These are phyloP conservation scores for Proliferodiscus dingleyae DNA, from an alignment of 2,329 filamentous ascomycete species.

Conservation along the genomic window DNA sequence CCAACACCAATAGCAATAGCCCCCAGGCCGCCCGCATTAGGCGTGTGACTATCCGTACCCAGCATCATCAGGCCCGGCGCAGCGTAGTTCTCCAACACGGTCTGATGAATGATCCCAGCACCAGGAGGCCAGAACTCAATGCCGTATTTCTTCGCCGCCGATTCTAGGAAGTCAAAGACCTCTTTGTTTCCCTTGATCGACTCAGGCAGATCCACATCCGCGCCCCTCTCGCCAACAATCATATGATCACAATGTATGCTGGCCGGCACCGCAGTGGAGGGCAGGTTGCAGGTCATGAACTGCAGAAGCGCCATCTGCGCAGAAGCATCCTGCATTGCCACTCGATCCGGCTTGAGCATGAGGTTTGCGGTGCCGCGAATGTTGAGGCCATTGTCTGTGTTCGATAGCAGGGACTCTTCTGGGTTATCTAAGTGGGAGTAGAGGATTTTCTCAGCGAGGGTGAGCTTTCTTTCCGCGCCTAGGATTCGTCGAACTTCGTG, in stretches of 20 bases:
- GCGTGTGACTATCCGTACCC: constrained; percentile 96
- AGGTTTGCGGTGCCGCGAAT: constrained; percentile 94
- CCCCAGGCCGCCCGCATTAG: constrained; percentile 92
- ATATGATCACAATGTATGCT: constrained; percentile 99
- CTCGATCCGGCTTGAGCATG: constrained; percentile 92
- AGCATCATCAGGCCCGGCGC: constrained; percentile 98
- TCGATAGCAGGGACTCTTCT: constrained; percentile 79
- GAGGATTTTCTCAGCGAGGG: constrained; percentile 95
- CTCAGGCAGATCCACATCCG: constrained; percentile 85
- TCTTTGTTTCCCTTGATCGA: constrained; percentile 96
- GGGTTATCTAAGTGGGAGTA: constrained; percentile 90
- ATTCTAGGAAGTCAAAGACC: constrained; percentile 95
- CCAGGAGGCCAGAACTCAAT: constrained; percentile 99
- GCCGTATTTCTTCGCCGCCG: constrained; percentile 97
- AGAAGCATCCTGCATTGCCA: constrained; percentile 98
- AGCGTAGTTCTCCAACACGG: constrained; percentile 96
- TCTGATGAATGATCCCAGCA: constrained; percentile 99
- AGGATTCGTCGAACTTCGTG: constrained; percentile 70
- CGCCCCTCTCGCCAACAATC: constrained; percentile 95
- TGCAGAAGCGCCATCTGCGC: constrained; percentile 99
- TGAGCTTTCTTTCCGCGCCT: constrained; percentile 48
- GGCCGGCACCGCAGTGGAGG: constrained; percentile 84
- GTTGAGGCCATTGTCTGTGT: constrained; percentile 76
- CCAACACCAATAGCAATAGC: constrained; percentile 95
- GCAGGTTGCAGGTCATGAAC: constrained; percentile 99